phyloP scores from a whole-genome alignment of 2,329 filamentous ascomycete species.

The Sordariomycetes sp. region DNA sequence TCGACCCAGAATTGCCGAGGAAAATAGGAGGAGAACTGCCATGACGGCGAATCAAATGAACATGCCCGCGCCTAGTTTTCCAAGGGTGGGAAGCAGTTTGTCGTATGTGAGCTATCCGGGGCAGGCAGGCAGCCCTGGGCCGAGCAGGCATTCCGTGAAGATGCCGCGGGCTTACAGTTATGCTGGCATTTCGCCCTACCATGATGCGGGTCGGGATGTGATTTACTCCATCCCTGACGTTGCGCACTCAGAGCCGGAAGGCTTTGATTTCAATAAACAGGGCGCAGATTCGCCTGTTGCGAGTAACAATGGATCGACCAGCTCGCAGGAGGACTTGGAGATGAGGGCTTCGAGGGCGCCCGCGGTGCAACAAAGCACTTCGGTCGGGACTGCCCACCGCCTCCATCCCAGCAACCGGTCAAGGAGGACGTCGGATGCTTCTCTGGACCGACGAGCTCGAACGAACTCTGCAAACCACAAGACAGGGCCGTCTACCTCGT shows the following conservation, averaged over 20 bases:
- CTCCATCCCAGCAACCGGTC: constrained; percentile 7
- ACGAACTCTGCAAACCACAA: neutral
- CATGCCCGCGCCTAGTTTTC: constrained; percentile 20
- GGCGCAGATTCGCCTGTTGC: constrained; percentile 17
- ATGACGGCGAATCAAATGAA: constrained; percentile 30
- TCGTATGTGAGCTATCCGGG: constrained; percentile 34
- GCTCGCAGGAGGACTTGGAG: constrained; percentile 29
- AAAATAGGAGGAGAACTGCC: constrained; percentile 39
- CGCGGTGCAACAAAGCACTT: neutral
- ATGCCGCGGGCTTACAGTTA: constrained; percentile 31
- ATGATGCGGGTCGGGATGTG: constrained; percentile 17
- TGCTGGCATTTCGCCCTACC: constrained; percentile 25
- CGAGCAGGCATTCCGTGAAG: too few species aligned
- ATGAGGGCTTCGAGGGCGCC: constrained; percentile 18
- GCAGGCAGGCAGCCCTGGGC: neutral
- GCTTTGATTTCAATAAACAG: too few species aligned
- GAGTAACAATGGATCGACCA: constrained; percentile 27
- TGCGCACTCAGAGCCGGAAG: constrained; percentile 9
- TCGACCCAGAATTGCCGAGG: constrained; percentile 35
- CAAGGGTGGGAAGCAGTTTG: constrained; percentile 38
- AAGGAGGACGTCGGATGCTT: neutral
- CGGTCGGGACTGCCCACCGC: constrained; percentile 2
- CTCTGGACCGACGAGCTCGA: constrained; percentile 2
- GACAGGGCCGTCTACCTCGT: constrained; percentile 1
- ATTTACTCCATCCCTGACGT: constrained; percentile 18